Base-by-base conservation (phyloP, 2,329 filamentous ascomycete genomes). In the Paecilomyces niveus region DNA sequence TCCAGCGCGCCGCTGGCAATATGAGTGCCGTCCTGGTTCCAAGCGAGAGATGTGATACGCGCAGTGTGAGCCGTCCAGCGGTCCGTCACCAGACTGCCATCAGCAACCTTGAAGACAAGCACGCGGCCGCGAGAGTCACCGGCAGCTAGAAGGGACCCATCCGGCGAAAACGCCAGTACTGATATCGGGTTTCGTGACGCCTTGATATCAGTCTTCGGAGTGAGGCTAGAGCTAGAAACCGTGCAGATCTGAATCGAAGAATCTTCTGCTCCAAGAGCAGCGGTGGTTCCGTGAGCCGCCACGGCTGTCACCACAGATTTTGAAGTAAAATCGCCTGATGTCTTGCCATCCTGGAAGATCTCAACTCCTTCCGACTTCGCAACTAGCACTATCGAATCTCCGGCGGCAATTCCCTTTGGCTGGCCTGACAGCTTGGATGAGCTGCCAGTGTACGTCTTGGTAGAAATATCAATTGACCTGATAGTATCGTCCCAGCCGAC, bases 401-500 rank as follows among this genome's bases (percentile, higher is more conserved):
- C 78, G 3, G 85, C 81, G 29, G 81, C 79, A 45, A 92, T 78
- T 39, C 87, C 89, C 74, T 89, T 93, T 2, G 94, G 94, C 69
- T 97, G 94, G 18, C 87, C 88, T 2, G 84, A 80, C 21, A 96
- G 82, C 69, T 89, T 87, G 32, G 82, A 76, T 1, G 85, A 80
- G 54, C 82, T 81, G 57, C 89, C 90, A 5, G 87, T 81, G 72
- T 95, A 97, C 0, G 87, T 89, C 67, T 85, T 88, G 56, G 87
- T 85, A 0, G 85, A 82, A 59, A 88, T 82, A 63, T 96, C 92
- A 35, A 95, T 82, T 51, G 84, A 88, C 62, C 92, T 88, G 35
- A 97, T 80, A 0, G 88, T 91, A 72, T 99, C 94, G 70, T 99
- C 94, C 94, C 93, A 99, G 62, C 88, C 92, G 56, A 93, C 89